A percentile compares a stretch with the other conserved stretches of the same genome.
Conservation (phyloP, 2,329 filamentous ascomycete genomes). For the Xylariaceae sp. region DNA sequence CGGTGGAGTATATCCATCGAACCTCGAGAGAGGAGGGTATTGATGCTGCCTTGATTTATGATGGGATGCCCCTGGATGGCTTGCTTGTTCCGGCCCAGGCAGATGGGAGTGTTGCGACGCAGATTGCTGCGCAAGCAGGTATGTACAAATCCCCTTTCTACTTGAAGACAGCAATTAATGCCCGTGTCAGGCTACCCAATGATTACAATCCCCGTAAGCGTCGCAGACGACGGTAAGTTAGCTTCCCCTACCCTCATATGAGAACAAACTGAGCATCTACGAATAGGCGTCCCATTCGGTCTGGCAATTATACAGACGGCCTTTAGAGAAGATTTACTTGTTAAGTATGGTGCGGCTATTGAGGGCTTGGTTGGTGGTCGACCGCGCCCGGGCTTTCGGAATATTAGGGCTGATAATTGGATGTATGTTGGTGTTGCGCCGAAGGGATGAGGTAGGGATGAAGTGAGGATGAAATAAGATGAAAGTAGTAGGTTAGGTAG, state of each 20-base stretch:
- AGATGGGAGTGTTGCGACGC: slow-evolving; percentile 59
- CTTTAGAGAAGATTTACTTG: slow-evolving; percentile 11
- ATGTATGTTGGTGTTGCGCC: slow-evolving; percentile 11
- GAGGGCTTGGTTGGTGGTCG: slow-evolving; percentile 3
- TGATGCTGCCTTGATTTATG: slow-evolving; percentile 55
- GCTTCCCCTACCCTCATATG: too few relatives aligned
- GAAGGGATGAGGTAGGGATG: neutral
- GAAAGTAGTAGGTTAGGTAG: too few relatives aligned
- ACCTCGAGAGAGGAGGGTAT: slow-evolving; percentile 60
- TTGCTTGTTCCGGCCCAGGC: slow-evolving; percentile 58
- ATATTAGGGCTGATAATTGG: slow-evolving; percentile 8
- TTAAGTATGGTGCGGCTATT: slow-evolving; percentile 16
- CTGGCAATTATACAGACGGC: slow-evolving; percentile 18
- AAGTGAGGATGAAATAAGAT: neutral
- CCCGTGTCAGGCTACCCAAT: slow-evolving; percentile 31
- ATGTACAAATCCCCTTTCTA: neutral
- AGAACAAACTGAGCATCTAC: neutral
- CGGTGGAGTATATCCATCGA: slow-evolving; percentile 55
- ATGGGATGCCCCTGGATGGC: slow-evolving; percentile 48
- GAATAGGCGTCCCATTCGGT: slow-evolving; percentile 15
- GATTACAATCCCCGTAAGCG: slow-evolving; percentile 18
- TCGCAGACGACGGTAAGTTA: slow-evolving; percentile 9
- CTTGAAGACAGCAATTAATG: neutral
- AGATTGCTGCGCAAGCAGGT: slow-evolving; percentile 64
- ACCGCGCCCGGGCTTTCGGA: slow-evolving; percentile 2